Percentiles rank a stretch among this genome's conserved stretches.
Conservation (phyloP, 805 yeast genomes). For the Priceomyces castillae region DNA sequence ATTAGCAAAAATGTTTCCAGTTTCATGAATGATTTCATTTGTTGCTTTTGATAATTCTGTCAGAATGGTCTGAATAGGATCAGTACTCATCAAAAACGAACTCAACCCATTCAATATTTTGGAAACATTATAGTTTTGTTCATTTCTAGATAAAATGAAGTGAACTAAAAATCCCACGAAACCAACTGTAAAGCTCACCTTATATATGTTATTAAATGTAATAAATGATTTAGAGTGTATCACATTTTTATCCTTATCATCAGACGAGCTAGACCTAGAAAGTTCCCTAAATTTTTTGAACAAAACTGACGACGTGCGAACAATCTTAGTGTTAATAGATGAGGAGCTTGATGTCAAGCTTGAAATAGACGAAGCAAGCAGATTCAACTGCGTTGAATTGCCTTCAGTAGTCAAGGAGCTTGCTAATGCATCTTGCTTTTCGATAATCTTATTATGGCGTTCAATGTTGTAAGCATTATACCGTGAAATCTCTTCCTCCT, state of each 20-base stretch:
- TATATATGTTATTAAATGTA: constrained; percentile 19
- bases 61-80: constrained; percentile 8
- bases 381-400: constrained; percentile 16
- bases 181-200: constrained; percentile 37
- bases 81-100: constrained; percentile 4
- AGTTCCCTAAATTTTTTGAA: constrained; percentile 27
- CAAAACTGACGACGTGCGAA: constrained; percentile 27
- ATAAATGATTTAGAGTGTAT: constrained; percentile 8
- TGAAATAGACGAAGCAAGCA: constrained; percentile 35
- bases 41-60: constrained; percentile 10
- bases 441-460: constrained; percentile 19
- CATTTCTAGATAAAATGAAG: constrained; percentile 26
- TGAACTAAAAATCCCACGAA: constrained; percentile 39
- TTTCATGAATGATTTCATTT: constrained; percentile 9
- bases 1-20: constrained; percentile 11
- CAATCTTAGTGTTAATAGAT: constrained; percentile 24
- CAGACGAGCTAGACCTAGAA: constrained; percentile 10
- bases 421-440: constrained; percentile 24
- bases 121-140: constrained; percentile 11
- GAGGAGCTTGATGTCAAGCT: constrained; percentile 31
- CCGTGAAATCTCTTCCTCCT: constrained; percentile 31
- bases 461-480: constrained; percentile 26
- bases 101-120: constrained; percentile 8
- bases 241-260: constrained; percentile 7
- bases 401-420: constrained; percentile 17